phyloP scores from a whole-genome alignment of 2,329 filamentous ascomycete species.

The Triangularia setosa region DNA sequence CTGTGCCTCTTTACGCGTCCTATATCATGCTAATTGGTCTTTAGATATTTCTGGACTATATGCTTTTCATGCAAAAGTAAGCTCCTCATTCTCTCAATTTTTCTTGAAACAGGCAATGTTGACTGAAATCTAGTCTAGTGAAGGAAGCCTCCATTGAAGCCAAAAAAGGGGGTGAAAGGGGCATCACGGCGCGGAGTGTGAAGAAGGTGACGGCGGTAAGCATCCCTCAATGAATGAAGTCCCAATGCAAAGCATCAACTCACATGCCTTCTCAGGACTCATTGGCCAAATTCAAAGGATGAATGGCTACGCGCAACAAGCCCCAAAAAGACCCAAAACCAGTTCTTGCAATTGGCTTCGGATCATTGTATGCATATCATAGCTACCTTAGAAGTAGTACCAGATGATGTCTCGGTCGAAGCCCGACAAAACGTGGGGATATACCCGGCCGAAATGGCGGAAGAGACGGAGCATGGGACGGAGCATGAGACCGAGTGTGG shows the following conservation, averaged over 20 bases:
- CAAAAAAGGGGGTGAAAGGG: constrained; percentile 68
- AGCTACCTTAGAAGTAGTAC: neutral
- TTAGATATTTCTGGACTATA: constrained; percentile 80
- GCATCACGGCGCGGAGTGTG: constrained; percentile 70
- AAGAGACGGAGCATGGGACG: neutral
- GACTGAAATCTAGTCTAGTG: constrained; percentile 55
- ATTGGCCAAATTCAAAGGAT: constrained; percentile 66
- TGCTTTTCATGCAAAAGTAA: constrained; percentile 71
- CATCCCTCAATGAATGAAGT: constrained; percentile 9
- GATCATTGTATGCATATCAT: neutral
- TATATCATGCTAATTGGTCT: constrained; percentile 9
- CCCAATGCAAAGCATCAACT: constrained; percentile 4
- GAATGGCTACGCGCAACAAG: constrained; percentile 28
- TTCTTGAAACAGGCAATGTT: neutral
- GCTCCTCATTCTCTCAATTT: constrained; percentile 16
- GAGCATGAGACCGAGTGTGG: neutral
- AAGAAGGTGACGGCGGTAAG: constrained; percentile 72
- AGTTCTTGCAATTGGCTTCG: neutral
- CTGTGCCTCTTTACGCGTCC: neutral
- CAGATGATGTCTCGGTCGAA: neutral
- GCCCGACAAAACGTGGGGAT: neutral
- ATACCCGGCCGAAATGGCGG: neutral
- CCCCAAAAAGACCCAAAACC: neutral
- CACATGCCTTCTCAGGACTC: constrained; percentile 48
- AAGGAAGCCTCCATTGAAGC: constrained; percentile 75